Conservation (phyloP, 2,329 filamentous ascomycete genomes). For the Metarhizium anisopliae region DNA sequence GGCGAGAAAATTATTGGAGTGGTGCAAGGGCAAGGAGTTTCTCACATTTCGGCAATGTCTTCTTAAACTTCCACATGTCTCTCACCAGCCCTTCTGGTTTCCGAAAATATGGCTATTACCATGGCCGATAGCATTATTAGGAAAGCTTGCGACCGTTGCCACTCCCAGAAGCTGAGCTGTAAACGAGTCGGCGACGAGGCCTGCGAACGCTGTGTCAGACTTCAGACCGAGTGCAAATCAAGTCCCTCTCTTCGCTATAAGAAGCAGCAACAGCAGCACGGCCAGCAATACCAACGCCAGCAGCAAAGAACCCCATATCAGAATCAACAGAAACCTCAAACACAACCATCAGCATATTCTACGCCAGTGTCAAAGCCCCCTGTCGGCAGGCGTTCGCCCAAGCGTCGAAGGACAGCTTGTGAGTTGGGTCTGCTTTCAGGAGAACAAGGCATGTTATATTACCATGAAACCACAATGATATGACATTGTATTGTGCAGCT, state of each 20-base stretch:
- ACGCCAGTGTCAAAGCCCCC: conserved; percentile 4
- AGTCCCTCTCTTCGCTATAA: conserved; percentile 32
- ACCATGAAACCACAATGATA: not conserved
- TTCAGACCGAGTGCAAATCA: conserved; percentile 33
- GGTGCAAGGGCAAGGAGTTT: conserved; percentile 6
- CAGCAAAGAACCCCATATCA: conserved; percentile 10
- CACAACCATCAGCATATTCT: conserved; percentile 1
- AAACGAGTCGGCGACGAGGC: conserved; percentile 30
- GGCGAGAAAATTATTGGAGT: conserved; percentile 1
- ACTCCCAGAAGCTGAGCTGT: conserved; percentile 37
- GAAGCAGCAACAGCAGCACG: conserved; percentile 20
- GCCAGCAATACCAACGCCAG: conserved; percentile 9
- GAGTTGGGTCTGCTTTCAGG: conserved; percentile 23
- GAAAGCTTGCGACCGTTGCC: conserved; percentile 38
- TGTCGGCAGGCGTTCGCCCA: conserved; percentile 24
- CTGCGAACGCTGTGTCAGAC: conserved; percentile 33
- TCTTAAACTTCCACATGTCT: conserved; percentile 22
- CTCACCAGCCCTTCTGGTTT: conserved; percentile 12
- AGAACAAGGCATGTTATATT: conserved; percentile 25
- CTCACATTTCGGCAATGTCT: conserved; percentile 12
- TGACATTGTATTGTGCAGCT: not conserved
- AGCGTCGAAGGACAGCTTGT: conserved; percentile 26
- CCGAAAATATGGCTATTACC: conserved; percentile 18
- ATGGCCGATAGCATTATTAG: conserved; percentile 30
- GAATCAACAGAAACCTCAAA: conserved; percentile 7